phyloP scores from a whole-genome alignment of 73 alveolate genomes.

The Paramecium pentaurelia region DNA sequence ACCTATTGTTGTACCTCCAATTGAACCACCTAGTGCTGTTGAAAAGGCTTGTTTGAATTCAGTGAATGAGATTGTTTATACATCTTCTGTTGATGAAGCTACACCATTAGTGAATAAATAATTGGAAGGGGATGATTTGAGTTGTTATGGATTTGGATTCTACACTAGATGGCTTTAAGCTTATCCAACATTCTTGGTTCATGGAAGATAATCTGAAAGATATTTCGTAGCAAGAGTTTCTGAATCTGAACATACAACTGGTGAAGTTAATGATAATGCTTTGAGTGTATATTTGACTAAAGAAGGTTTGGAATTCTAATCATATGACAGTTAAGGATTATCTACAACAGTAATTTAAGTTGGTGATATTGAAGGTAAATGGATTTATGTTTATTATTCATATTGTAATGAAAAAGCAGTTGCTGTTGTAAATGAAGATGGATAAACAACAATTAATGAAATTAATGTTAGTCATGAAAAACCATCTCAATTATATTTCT shows the following conservation, averaged over 20 bases:
- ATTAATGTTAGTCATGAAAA: not conserved
- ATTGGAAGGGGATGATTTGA: conserved; percentile 12
- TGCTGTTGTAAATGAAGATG: not conserved
- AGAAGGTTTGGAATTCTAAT: not conserved
- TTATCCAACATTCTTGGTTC: conserved; percentile 21
- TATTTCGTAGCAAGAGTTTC: conserved; percentile 3
- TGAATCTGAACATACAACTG: not conserved
- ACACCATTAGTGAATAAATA: not conserved
- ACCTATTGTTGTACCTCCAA: not conserved
- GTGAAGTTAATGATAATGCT: not conserved
- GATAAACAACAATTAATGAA: not conserved
- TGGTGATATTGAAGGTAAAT: conserved; percentile 23
- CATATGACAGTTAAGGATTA: not conserved
- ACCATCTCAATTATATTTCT: not conserved
- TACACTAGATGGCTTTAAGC: conserved; percentile 15
- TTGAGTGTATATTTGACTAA: not conserved
- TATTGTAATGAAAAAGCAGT: conserved; percentile 11
- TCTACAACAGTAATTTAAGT: not conserved
- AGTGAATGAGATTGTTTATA: not conserved
- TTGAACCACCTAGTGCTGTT: not conserved
- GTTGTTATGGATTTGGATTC: conserved; percentile 29
- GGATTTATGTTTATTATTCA: not conserved
- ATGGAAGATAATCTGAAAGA: conserved; percentile 11
- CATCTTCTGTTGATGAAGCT: not conserved
- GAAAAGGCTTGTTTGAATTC: not conserved